Evolutionary conservation across 257 asterid genomes (phyloP), one percentile per base, ranked within the genome.

Genomic region (Primulina huaijiensis): DNA sequence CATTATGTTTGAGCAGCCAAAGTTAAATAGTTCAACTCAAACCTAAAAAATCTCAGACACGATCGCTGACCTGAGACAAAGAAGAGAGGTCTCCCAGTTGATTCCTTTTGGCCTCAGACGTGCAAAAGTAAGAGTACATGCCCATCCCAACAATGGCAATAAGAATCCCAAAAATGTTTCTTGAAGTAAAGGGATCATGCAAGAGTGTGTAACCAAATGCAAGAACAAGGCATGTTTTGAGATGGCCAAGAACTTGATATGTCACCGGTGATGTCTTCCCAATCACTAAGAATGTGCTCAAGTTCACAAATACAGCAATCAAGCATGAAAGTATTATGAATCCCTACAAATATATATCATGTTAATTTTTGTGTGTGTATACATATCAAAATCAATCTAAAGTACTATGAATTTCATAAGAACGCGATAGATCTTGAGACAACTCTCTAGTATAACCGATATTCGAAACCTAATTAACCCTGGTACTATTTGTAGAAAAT

Each of bases 221-320:
- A 65, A 92, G 94, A 74, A 92, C 98, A 30, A 92, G 90, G 62
- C 98, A 92, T 23, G 98, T 92, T 35, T 92, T 92, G 12, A 92
- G 82, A 70, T 92, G 98, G 8, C 98, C 98, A 1, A 92, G 72
- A 6, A 92, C 98, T 72, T 92, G 98, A 74, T 92, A 92, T 1
- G 98, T 92, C 0, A 92, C 98, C 1, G 96, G 98, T 23, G 98
- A 92, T n/a, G 97, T 92, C 81, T 91, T 91, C 0, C 97, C 97
- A 8, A 91, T 91, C 68, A 91, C 97, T 70, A 92, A 79, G 80
- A 92, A 92, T 25, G 98, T 92, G 83, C 98, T 92, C 75, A 92
- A 87, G 84, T 92, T 92, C 71, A 92, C 98, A 40, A 91, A 81
- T 31, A 92, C 98, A 0, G 98, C 98, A 53, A 92, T 92, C 88